Conservation (phyloP, 176 grass and related monocot genomes). For the Oryza meridionalis region DNA sequence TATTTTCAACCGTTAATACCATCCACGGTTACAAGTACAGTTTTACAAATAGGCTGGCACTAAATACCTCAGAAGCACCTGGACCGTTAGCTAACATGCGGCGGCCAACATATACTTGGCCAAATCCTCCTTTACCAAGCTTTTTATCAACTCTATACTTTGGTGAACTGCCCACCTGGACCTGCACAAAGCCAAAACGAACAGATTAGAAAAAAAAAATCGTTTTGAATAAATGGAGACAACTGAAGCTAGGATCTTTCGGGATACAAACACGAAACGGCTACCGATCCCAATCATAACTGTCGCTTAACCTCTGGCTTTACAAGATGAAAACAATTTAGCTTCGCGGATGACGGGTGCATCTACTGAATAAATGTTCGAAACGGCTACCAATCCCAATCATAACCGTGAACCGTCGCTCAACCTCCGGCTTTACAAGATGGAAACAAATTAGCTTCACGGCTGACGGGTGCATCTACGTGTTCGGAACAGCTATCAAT, state of each 20-base stretch:
- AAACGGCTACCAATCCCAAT: too few species aligned
- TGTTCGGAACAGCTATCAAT: not conserved
- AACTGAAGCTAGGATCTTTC: not conserved
- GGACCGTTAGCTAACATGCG: slow-evolving; percentile 60
- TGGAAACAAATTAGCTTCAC: too few species aligned
- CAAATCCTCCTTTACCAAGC: slow-evolving; percentile 99
- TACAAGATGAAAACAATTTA: slow-evolving; percentile 14
- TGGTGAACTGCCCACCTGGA: slow-evolving; percentile 88
- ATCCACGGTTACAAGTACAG: not conserved
- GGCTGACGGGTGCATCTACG: too few species aligned
- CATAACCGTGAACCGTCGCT: not conserved
- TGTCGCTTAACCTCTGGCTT: not conserved
- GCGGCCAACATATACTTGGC: slow-evolving; percentile 97
- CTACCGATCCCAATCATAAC: too few species aligned
- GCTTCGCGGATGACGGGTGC: not conserved
- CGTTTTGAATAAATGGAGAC: slow-evolving; percentile 10
- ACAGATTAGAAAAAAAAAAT: slow-evolving; percentile 16
- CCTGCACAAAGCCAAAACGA: slow-evolving; percentile 46
- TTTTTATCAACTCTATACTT: slow-evolving; percentile 82
- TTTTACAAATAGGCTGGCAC: slow-evolving; percentile 1
- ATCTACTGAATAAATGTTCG: not conserved
- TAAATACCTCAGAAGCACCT: slow-evolving; percentile 69
- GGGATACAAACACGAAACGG: not conserved
- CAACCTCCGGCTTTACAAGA: not conserved
- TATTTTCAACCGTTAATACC: slow-evolving; percentile 18